These are phyloP conservation scores for Agrocybe pediades DNA, from an alignment of 768 basidiomycete species.

Conservation along the genomic window DNA sequence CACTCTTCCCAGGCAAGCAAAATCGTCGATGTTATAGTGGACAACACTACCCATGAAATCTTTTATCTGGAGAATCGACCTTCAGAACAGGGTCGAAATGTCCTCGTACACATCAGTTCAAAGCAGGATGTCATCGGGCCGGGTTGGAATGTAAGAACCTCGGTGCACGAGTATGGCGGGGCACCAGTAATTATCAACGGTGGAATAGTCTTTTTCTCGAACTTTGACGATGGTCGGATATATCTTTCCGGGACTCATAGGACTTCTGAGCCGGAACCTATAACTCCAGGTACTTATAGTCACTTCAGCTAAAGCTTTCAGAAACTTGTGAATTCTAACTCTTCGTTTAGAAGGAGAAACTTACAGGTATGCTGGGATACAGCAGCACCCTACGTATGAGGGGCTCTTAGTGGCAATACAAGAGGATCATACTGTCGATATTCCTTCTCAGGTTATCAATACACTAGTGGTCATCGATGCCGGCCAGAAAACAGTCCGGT, in stretches of 20 bases:
- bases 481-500: conserved; percentile 38
- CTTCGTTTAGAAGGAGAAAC: conserved; percentile 40
- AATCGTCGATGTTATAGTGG: conserved; percentile 51
- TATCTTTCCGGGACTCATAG: conserved; percentile 40
- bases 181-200: conserved; percentile 54
- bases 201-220: conserved; percentile 59
- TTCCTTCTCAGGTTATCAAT: conserved; percentile 54
- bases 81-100: conserved; percentile 48
- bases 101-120: conserved; percentile 53
- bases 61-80: conserved; percentile 67
- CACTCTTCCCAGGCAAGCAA: conserved; percentile 32
- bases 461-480: conserved; percentile 60
- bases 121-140: conserved; percentile 53
- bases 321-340: conserved; percentile 9
- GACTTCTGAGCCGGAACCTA: conserved; percentile 50
- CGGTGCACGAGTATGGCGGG: conserved; percentile 77
- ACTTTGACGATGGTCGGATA: conserved; percentile 52
- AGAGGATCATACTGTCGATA: conserved; percentile 68
- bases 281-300: conserved; percentile 61
- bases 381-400: conserved; percentile 52
- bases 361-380: conserved; percentile 66
- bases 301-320: too few species aligned
- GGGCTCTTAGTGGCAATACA: conserved; percentile 63
- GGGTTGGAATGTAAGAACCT: conserved; percentile 60
- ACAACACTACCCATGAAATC: conserved; percentile 56